These are phyloP conservation scores for Ganoderma meredithae DNA, from an alignment of 1,284 basidiomycete genomes.

Conservation along the genomic window DNA sequence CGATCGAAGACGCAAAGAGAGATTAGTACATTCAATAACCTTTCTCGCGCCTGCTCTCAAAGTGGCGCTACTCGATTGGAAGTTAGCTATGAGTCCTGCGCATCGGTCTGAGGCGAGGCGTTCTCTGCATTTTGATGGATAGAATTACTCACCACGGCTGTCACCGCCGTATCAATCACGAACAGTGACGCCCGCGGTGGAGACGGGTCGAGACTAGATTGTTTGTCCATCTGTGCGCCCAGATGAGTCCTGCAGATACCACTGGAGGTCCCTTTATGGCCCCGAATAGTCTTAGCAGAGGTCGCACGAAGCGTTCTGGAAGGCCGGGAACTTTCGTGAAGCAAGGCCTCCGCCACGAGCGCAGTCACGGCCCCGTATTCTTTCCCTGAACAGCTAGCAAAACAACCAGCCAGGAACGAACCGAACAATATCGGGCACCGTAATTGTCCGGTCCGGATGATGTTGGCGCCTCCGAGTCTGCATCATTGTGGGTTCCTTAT, in stretches of 20 bases:
- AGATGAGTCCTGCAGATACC: not conserved
- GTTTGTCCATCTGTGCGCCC: constrained; percentile 6
- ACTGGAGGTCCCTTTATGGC: not conserved
- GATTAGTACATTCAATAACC: not conserved
- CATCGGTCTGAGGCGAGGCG: not conserved
- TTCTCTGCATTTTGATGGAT: not conserved
- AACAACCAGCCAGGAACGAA: not conserved
- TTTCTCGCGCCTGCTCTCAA: not conserved
- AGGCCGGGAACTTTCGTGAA: constrained; percentile 29
- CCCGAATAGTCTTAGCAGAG: not conserved
- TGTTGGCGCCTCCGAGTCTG: not conserved
- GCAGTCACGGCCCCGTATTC: constrained; percentile 1
- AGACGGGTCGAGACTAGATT: constrained; percentile 8
- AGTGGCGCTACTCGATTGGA: not conserved
- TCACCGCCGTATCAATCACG: not conserved
- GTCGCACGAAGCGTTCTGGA: constrained; percentile 29
- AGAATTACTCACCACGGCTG: not conserved
- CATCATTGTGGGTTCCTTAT: not conserved
- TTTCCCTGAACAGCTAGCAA: not conserved
- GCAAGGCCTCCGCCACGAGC: constrained; percentile 12
- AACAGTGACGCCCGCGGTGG: not conserved
- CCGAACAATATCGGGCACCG: not conserved
- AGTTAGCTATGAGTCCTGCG: not conserved
- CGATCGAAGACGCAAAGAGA: not conserved
- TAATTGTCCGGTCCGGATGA: not conserved